A percentile compares a stretch with the other conserved stretches of the same genome.
Evolutionary conservation across 306 rosid species (phyloP).

Genomic region (Cercis canadensis): DNA sequence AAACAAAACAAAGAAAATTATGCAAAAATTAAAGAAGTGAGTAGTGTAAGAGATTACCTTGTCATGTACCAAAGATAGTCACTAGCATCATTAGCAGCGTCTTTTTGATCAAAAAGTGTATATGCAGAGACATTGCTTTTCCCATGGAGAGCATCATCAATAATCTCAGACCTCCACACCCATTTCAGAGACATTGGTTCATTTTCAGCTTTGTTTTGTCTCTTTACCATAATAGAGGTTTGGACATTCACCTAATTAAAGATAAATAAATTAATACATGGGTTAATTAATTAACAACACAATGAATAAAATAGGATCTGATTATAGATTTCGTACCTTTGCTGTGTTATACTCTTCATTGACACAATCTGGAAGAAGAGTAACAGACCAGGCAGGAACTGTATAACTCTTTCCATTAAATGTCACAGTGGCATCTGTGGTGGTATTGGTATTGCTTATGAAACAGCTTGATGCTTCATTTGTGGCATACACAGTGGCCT

Average conservation of each 20-base stretch:
- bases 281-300: neutral
- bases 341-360: constrained; percentile 61
- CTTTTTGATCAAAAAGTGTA: constrained; percentile 54
- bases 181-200: constrained; percentile 51
- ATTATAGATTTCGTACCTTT: constrained; percentile 34
- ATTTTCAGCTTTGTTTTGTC: constrained; percentile 42
- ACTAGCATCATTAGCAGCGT: constrained; percentile 45
- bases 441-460: constrained; percentile 50
- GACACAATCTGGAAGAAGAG: constrained; percentile 59
- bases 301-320: neutral
- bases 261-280: neutral
- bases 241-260: constrained; percentile 56
- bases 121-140: constrained; percentile 28
- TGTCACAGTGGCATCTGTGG: constrained; percentile 50
- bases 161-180: constrained; percentile 60
- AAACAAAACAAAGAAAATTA: neutral
- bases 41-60: constrained; percentile 37
- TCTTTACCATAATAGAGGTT: constrained; percentile 55
- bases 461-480: constrained; percentile 50
- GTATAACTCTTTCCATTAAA: constrained; percentile 33
- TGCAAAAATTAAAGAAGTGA: too few relatives aligned
- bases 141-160: constrained; percentile 38
- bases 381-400: constrained; percentile 76
- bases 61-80: constrained; percentile 73
- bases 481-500: constrained; percentile 55